phyloP scores from a whole-genome alignment of 2,329 filamentous ascomycete genomes.

The Raffaelea ambrosiae region DNA sequence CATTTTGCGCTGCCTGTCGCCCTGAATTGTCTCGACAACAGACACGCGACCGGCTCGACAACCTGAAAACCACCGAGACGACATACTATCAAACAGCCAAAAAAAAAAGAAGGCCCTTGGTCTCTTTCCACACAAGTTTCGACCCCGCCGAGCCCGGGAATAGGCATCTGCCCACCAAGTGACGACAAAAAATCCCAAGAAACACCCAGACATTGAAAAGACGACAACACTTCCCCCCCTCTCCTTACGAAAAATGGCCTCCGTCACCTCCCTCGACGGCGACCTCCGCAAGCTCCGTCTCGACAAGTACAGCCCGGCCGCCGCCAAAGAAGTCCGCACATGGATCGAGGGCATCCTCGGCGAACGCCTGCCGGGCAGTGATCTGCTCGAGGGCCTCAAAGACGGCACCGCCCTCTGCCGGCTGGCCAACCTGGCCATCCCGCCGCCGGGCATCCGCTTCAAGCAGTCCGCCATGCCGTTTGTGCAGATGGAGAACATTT shows the following conservation, averaged over 20 bases:
- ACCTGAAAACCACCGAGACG: too few species aligned
- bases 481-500: constrained; percentile 99
- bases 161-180: neutral
- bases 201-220: neutral
- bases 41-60: too few species aligned
- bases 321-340: constrained; percentile 70
- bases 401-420: constrained; percentile 92
- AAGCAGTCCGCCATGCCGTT: constrained; percentile 94
- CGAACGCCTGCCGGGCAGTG: constrained; percentile 60
- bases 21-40: too few species aligned
- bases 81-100: too few species aligned
- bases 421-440: constrained; percentile 71
- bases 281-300: constrained; percentile 90
- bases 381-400: constrained; percentile 78
- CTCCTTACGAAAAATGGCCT: constrained; percentile 42
- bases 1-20: too few species aligned
- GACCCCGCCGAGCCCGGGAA: too few species aligned
- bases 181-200: neutral
- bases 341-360: constrained; percentile 84
- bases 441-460: constrained; percentile 74
- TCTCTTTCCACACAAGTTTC: too few species aligned
- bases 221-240: neutral
- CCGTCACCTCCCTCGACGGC: constrained; percentile 86
- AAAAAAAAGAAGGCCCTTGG: too few species aligned
- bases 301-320: constrained; percentile 84